A percentile compares a stretch with the other conserved stretches of the same genome.
Evolutionary conservation across 2,329 filamentous ascomycete species (phyloP).

Genomic region (Trichoderma sp.): DNA sequence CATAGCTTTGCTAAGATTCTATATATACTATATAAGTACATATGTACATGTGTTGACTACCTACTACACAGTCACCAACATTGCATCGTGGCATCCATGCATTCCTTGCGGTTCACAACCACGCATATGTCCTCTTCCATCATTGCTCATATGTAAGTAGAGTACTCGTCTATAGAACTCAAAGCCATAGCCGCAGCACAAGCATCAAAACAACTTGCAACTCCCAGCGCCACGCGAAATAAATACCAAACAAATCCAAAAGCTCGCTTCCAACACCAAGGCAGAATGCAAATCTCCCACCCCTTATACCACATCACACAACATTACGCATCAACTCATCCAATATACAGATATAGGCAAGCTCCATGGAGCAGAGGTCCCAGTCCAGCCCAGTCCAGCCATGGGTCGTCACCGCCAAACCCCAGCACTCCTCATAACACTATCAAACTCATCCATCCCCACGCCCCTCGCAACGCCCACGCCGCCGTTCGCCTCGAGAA

Average conservation of each 20-base stretch:
- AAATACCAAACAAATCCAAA: background rate
- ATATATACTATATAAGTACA: background rate
- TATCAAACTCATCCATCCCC: constrained; percentile 75
- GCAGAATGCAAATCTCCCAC: background rate
- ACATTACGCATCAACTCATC: background rate
- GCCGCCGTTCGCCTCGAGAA: constrained; percentile 87
- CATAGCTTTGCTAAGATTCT: background rate
- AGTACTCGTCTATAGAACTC: background rate
- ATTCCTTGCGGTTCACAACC: background rate
- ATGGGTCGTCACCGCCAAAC: constrained; percentile 63
- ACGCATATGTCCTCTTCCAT: background rate
- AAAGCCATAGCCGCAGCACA: background rate
- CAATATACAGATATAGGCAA: background rate
- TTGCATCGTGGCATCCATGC: background rate
- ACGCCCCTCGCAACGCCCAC: constrained; percentile 70
- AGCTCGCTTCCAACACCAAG: background rate
- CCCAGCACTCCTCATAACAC: constrained; percentile 80
- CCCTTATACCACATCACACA: background rate
- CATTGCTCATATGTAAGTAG: background rate
- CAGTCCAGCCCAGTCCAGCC: background rate
- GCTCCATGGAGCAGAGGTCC: background rate
- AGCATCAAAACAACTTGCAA: background rate
- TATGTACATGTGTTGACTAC: background rate
- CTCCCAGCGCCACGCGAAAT: constrained; percentile 5
- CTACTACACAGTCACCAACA: background rate